Conservation (phyloP, 139 green algal species). For the Chlamydomonas applanata region DNA sequence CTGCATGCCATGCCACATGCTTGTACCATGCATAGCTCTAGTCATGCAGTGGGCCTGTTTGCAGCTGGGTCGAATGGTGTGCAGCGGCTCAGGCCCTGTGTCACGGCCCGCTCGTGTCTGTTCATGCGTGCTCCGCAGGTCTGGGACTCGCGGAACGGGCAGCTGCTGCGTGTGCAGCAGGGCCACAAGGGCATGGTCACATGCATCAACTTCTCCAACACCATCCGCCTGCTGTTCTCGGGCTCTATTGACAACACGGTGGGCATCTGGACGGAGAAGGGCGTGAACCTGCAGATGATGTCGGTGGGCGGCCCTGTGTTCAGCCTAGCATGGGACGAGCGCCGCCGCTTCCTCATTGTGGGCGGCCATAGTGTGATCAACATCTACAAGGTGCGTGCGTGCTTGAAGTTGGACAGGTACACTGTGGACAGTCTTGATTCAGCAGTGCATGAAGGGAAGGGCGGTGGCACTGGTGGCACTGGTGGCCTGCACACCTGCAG, state of each 20-base stretch:
- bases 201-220: constrained; percentile 51
- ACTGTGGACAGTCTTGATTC: too few species aligned
- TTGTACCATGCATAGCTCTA: background rate
- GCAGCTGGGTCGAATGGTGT: too few species aligned
- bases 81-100: too few species aligned
- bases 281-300: constrained; percentile 49
- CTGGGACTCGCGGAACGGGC: constrained; percentile 56
- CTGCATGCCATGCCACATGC: background rate
- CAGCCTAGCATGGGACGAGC: constrained; percentile 56
- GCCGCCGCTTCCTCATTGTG: constrained; percentile 45
- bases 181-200: constrained; percentile 73
- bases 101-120: background rate
- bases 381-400: constrained; percentile 54
- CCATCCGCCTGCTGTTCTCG: constrained; percentile 57
- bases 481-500: too few species aligned
- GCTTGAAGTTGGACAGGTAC: too few species aligned
- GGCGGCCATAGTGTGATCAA: constrained; percentile 54
- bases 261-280: constrained; percentile 66
- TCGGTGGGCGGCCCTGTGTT: constrained; percentile 44
- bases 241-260: constrained; percentile 67
- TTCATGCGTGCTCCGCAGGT: constrained; percentile 34
- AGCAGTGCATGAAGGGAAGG: too few species aligned
- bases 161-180: constrained; percentile 53
- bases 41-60: too few species aligned
- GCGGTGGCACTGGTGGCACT: too few species aligned